Base-by-base conservation (phyloP, 176 grass and related monocot species). In the Puccinellia tenuiflora region DNA sequence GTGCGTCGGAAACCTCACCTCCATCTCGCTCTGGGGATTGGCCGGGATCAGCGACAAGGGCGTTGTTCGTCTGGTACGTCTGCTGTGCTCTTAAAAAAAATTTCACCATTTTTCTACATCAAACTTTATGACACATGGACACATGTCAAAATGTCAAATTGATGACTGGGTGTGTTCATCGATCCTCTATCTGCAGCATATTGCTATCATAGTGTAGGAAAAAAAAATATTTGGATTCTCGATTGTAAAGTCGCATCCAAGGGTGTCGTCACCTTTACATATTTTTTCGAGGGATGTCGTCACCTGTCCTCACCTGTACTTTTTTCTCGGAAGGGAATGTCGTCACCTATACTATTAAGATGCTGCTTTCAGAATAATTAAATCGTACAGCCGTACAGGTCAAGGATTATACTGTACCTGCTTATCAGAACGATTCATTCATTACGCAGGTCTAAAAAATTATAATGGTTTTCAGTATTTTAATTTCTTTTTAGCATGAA, bases 11-110 rank as follows among this genome's bases (percentile, higher is more conserved):
- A 98, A 98, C 24, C 59, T 94, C 20, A 84, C 87, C 30, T 98
- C 95, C 72, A 84, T 98, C 67, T 93, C 95, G 21, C 79, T 98
- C 43, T 98, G 95, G 95, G 92, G 95, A 55, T 55, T 98, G 79
- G 92, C 92, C 47, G 92, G 95, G 53, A 98, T 98, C 63, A 95
- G 84, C 47, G 92, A 98, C 68, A 89, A 86, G 65, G 95, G 95
- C 56, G 95, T 94, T 4, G 87, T 94, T 74, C 92, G 88, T 75
- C 86, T 95, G 86, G 95, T 98, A 85, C 29, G 3, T 9, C 3
- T 54, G 20, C 20, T n/a, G 46, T 6, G 7, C 18, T 53, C 7
- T 22, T 55, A 14, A 47, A 3, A 45, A n/a, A 47, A 2, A 5
- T 30, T 47, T 20, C 45, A 6, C 20, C 45, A 28, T 1, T 50